These are phyloP conservation scores for Xanthoconium separans DNA, from an alignment of 1,284 basidiomycete species.

Conservation along the genomic window DNA sequence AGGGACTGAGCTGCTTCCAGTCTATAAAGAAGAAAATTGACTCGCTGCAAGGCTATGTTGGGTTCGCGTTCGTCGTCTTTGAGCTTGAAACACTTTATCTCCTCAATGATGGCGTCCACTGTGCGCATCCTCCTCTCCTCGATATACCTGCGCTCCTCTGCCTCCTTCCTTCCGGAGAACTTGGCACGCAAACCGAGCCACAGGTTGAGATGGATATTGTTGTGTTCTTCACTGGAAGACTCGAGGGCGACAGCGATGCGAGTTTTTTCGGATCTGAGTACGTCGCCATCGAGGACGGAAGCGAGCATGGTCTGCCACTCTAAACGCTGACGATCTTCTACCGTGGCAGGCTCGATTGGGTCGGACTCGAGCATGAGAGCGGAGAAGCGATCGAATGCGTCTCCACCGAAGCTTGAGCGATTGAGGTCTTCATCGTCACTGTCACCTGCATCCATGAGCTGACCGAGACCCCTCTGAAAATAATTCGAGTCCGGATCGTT, in stretches of 20 bases:
- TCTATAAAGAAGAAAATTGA: slow-evolving; percentile 72
- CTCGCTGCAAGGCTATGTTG: slow-evolving; percentile 64
- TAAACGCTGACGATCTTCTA: slow-evolving; percentile 77
- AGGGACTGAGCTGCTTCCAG: slow-evolving; percentile 84
- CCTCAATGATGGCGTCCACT: slow-evolving; percentile 82
- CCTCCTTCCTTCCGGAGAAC: slow-evolving; percentile 75
- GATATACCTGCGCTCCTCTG: slow-evolving; percentile 80
- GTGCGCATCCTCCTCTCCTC: slow-evolving; percentile 80
- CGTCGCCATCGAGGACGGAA: slow-evolving; percentile 90
- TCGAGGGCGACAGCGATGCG: slow-evolving; percentile 78
- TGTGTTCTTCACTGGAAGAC: slow-evolving; percentile 66
- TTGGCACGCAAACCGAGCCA: slow-evolving; percentile 93
- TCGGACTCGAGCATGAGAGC: slow-evolving; percentile 59
- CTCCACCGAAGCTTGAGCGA: slow-evolving; percentile 41
- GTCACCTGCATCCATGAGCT: slow-evolving; percentile 69
- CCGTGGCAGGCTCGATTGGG: slow-evolving; percentile 57
- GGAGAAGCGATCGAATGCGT: slow-evolving; percentile 52
- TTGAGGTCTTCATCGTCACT: slow-evolving; percentile 71
- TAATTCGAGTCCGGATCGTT: slow-evolving; percentile 75
- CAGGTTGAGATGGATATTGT: slow-evolving; percentile 64
- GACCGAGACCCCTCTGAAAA: slow-evolving; percentile 69
- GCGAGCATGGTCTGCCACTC: slow-evolving; percentile 96
- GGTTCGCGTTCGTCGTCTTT: slow-evolving; percentile 43
- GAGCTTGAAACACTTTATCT: slow-evolving; percentile 74
- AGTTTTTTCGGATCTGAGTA: slow-evolving; percentile 90